Conservation (phyloP, 2,329 filamentous ascomycete species). For the Cladobotryum mycophilum region DNA sequence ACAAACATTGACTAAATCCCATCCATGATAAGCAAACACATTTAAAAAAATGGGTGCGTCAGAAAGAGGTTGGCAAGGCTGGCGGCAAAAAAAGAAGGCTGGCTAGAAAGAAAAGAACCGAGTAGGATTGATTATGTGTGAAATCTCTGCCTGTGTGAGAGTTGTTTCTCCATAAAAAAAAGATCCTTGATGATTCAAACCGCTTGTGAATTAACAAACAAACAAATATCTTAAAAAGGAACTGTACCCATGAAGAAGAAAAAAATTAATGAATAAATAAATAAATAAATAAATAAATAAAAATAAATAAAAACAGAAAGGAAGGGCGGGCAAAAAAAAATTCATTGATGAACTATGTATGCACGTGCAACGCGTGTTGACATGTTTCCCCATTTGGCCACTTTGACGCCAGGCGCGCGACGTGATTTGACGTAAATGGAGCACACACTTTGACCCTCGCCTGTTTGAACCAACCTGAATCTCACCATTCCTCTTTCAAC, state of each 20-base stretch:
- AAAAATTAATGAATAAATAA: not conserved
- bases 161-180: too few relatives aligned
- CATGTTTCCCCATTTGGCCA: slow-evolving; percentile 29
- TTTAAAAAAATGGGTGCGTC: too few relatives aligned
- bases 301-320: not conserved
- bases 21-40: too few relatives aligned
- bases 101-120: too few relatives aligned
- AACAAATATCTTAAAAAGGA: too few relatives aligned
- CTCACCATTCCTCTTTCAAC: slow-evolving; percentile 2
- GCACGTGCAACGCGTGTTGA: slow-evolving; percentile 29
- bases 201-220: too few relatives aligned
- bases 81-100: too few relatives aligned
- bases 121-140: too few relatives aligned
- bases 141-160: too few relatives aligned
- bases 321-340: not conserved
- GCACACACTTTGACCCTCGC: slow-evolving; percentile 9
- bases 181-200: too few relatives aligned
- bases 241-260: not conserved
- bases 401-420: slow-evolving; percentile 22
- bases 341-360: not conserved
- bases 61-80: too few relatives aligned
- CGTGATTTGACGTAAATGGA: slow-evolving; percentile 24
- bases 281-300: not conserved
- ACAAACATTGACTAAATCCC: too few relatives aligned
- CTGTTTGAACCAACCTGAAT: not conserved